These are phyloP conservation scores for Chlamydomonas sp. DNA, from an alignment of 139 green algal genomes.

Conservation along the genomic window DNA sequence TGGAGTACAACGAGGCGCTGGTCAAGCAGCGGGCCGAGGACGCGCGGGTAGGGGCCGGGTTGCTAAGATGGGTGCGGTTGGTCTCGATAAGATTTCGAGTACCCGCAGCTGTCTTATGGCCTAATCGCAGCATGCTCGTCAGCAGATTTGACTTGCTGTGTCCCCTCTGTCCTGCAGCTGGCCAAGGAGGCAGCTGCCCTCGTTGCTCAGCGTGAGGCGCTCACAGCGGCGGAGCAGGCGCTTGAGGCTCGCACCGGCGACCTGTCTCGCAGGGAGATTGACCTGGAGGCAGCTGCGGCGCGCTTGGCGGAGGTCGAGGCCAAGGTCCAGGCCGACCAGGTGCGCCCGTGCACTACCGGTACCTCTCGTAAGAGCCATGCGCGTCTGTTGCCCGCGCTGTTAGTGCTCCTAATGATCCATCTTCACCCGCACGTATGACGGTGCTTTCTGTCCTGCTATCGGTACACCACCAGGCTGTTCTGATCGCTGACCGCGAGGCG, in stretches of 20 bases:
- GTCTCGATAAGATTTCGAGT: neutral
- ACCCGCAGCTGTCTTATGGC: neutral
- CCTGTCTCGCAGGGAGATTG: constrained; percentile 19
- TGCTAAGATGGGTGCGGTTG: too few species aligned
- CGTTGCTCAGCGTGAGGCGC: neutral
- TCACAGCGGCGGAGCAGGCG: neutral
- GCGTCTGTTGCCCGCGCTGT: too few species aligned
- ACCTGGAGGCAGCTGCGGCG: constrained; percentile 7
- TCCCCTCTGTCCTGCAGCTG: neutral
- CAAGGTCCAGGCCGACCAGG: constrained; percentile 11
- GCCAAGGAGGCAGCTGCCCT: neutral
- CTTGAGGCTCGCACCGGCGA: neutral
- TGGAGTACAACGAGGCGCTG: neutral
- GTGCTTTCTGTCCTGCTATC: neutral
- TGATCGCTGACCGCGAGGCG: neutral
- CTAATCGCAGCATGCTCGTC: too few species aligned
- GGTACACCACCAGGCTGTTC: neutral
- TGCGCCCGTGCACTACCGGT: neutral
- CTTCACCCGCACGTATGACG: neutral
- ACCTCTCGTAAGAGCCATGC: too few species aligned
- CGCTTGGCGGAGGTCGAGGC: constrained; percentile 27
- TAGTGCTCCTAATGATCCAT: too few species aligned
- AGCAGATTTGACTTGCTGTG: neutral
- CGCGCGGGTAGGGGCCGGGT: neutral
- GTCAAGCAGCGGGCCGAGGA: neutral